These are phyloP conservation scores for Wolfiporia cocos DNA, from an alignment of 1,284 basidiomycete species.

Conservation along the genomic window DNA sequence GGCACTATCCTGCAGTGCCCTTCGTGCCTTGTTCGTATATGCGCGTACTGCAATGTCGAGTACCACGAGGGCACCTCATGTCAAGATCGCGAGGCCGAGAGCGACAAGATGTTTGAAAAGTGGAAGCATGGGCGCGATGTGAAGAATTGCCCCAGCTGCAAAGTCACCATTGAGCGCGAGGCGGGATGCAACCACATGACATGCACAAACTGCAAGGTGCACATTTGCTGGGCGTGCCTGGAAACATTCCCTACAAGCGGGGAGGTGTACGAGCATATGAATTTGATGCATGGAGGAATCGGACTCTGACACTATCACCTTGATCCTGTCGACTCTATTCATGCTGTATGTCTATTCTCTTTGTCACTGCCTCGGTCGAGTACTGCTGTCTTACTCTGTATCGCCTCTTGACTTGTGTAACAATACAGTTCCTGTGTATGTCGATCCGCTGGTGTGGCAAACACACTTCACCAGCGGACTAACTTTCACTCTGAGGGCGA, in stretches of 20 bases:
- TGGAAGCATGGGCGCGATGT: slow-evolving; percentile 57
- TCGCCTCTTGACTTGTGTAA: too few relatives aligned
- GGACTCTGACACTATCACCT: too few relatives aligned
- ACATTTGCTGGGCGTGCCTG: slow-evolving; percentile 74
- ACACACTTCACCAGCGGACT: too few relatives aligned
- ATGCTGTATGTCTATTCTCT: too few relatives aligned
- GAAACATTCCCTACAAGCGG: slow-evolving; percentile 54
- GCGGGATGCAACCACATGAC: slow-evolving; percentile 77
- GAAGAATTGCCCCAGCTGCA: slow-evolving; percentile 66
- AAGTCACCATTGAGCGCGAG: slow-evolving; percentile 55
- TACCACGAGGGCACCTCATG: slow-evolving; percentile 63
- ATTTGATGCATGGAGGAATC: slow-evolving; percentile 41
- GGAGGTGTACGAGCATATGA: slow-evolving; percentile 58
- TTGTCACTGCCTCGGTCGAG: too few relatives aligned
- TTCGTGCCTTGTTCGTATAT: slow-evolving; percentile 62
- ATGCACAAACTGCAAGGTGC: slow-evolving; percentile 61
- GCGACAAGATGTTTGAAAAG: slow-evolving; percentile 45
- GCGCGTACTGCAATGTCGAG: slow-evolving; percentile 56
- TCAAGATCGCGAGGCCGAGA: slow-evolving; percentile 42
- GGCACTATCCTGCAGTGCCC: slow-evolving; percentile 61
- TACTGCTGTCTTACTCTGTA: too few relatives aligned
- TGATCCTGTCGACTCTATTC: too few relatives aligned
- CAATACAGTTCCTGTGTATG: too few relatives aligned
- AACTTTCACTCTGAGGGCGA: too few relatives aligned
- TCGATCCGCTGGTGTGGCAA: too few relatives aligned